Base-by-base conservation (phyloP, 2,329 filamentous ascomycete genomes). In the Hortaea werneckii region DNA sequence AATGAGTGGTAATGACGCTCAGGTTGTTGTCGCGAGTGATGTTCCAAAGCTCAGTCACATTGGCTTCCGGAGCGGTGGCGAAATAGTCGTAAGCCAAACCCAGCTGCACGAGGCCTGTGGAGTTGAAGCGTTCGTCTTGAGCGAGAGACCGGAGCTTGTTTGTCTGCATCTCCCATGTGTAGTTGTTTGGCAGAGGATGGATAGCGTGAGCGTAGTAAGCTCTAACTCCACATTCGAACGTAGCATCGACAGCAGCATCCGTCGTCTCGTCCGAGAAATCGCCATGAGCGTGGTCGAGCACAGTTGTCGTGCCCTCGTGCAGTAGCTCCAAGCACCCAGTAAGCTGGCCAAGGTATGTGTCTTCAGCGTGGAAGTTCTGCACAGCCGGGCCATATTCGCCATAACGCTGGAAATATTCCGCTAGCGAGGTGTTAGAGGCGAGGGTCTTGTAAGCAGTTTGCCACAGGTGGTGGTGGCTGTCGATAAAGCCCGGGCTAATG, bases 381-480 rank as follows among this genome's bases (percentile, higher is more conserved):
- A 20, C 69, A 73, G 54, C 67, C 69, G 73, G 54, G 69, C 74
- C 4, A 70, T 55, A 49, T 76, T 72, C 3, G 20, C 20, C 20
- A 66, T 56, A 3, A 65, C 50, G 1, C 49, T 54, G 49, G 67
- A 70, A 42, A 48, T 73, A 74, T 26, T 72, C 62, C 3, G 71
- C 32, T n/a, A 74, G 51, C 2, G 61, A 55, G 3, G 73, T 52
- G 48, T 71, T 54, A 0, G 59, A 61, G 58, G 66, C 63, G 11
- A 62, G 54, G 1, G 64, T 64, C 46, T 66, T 67, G 10, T 68
- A 54, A 45, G 66, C 60, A 0, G 65, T 67, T 51, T 73, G 68
- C 70, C 70, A 74, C 6, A 70, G 53, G 55, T 74, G 71, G 39
- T 67, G 64, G 42, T 70, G 69, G 1, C 67, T 68, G 50, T 70